Base-by-base conservation (phyloP, 108 stramenopile genomes). In the Craspedostauros australis region DNA sequence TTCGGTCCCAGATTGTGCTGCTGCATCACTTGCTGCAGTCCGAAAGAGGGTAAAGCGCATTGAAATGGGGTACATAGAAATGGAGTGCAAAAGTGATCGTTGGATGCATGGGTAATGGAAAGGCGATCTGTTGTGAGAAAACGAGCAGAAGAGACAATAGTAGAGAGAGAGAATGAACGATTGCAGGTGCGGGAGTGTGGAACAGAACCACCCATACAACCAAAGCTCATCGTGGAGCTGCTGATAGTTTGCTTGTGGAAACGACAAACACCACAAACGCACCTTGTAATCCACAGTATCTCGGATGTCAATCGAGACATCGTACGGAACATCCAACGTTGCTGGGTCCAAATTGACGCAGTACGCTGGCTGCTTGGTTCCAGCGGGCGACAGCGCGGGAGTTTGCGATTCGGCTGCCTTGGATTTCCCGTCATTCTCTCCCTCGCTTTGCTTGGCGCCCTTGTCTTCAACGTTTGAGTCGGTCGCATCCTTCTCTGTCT, bases 1-100 rank as follows among this genome's bases (percentile, higher is more conserved):
- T 99, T 99, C 3, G 99, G 99, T 29, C 99, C 99, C 2, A 99
- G 72, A 36, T 85, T 81, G 60, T 99, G 97, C 65, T 98, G 95
- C 47, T 74, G 60, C 99, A 99, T 99, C 28, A 99, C 97, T 59
- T 94, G 78, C 42, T 46, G n/a, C n/a, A n/a, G n/a, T n/a, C n/a
- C n/a, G n/a, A n/a, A n/a, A n/a, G n/a, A 25, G 12, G 6, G 23
- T n/a, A n/a, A n/a, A n/a, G n/a, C n/a, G n/a, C n/a, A n/a, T n/a
- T n/a, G n/a, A n/a, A n/a, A n/a, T n/a, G n/a, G n/a, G n/a, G n/a
- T n/a, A n/a, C n/a, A n/a, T n/a, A n/a, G n/a, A n/a, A n/a, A n/a
- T n/a, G n/a, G n/a, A n/a, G n/a, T n/a, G n/a, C n/a, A n/a, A n/a
- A n/a, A n/a, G n/a, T n/a, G n/a, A n/a, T n/a, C n/a, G n/a, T n/a